Evolutionary conservation across 2,329 filamentous ascomycete species (phyloP), one percentile per base, ranked within the genome.

Genomic region (Immersiporthe knoxdaviesiana): DNA sequence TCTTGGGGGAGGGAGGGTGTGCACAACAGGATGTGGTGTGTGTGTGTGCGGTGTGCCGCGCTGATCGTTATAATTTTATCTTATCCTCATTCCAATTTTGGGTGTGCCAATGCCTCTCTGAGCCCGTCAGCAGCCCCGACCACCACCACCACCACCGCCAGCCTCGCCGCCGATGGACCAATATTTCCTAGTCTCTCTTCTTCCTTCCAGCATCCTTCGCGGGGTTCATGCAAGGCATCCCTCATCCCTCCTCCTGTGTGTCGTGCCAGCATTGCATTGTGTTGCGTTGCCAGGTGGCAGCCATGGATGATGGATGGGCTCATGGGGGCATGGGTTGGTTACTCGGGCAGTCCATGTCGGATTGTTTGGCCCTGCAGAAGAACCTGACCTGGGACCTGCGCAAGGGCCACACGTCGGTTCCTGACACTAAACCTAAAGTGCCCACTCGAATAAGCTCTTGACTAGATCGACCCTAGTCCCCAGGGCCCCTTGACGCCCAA

Each of bases 81-180:
- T n/a, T 37, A n/a, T 60, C 35, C 58, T 39, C 32, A 60, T 62
- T 62, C 59, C 59, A 62, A 62, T 44, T 62, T 62, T 62, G 59
- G 59, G 59, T 3, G 16, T 16, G 37, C 18, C 35, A n/a, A 24
- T 21, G n/a, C n/a, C n/a, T 24, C 32, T 39, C 35, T 37, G 24
- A 4, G 35, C 21, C 59, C n/a, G 35, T 41, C n/a, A 27, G 32
- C 59, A 30, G 56, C 30, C n/a, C 59, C 14, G 32, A 37, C 59
- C 58, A 12, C 37, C 35, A 35, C 35, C 59, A 62, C 14, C 21
- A 37, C 59, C 58, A 12, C 37, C 35, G 8, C 35, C 59, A 62
- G 59, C 32, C 59, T 44, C 39, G 8, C 58, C 12, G 21, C 12
- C 18, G 18, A 62, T 62, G 24, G 39, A n/a, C 16, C 35, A 41